Percentiles rank a stretch among this genome's conserved stretches.
phyloP scores from a whole-genome alignment of 1,284 basidiomycete genomes.

The Microbotryum intermedium region DNA sequence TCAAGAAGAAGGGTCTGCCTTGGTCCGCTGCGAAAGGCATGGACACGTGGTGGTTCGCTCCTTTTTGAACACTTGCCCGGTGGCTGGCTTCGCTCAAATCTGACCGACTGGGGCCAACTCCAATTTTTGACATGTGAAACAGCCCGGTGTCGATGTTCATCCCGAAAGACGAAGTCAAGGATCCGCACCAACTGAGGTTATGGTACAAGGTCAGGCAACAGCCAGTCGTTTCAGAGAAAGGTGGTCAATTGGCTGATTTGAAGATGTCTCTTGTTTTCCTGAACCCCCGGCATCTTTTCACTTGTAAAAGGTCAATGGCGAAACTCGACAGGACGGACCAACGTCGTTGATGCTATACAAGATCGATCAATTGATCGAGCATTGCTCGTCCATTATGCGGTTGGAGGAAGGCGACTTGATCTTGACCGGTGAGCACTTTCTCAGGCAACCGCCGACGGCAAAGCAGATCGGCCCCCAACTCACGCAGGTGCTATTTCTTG shows the following conservation, averaged over 20 bases:
- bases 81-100: no score
- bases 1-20: conserved; percentile 84
- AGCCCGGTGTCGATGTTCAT: conserved; percentile 54
- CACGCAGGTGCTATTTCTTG: neutral
- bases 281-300: no score
- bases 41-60: conserved; percentile 36
- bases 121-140: conserved; percentile 53
- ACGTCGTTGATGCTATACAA: conserved; percentile 84
- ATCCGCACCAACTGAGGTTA: conserved; percentile 67
- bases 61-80: no score
- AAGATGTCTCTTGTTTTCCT: no score
- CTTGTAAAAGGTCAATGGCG: conserved; percentile 60
- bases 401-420: conserved; percentile 59
- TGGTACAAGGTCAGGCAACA: conserved; percentile 55
- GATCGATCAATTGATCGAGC: conserved; percentile 78
- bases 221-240: no score
- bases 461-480: neutral
- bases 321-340: conserved; percentile 71
- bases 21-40: conserved; percentile 80
- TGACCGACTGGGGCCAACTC: no score
- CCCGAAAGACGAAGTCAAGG: conserved; percentile 58
- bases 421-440: conserved; percentile 34
- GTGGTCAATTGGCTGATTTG: no score
- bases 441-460: no score
- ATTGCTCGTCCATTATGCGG: conserved; percentile 93